These are phyloP conservation scores for Heliamphora ciliata DNA, from an alignment of 179 eudicot genomes.

Conservation along the genomic window DNA sequence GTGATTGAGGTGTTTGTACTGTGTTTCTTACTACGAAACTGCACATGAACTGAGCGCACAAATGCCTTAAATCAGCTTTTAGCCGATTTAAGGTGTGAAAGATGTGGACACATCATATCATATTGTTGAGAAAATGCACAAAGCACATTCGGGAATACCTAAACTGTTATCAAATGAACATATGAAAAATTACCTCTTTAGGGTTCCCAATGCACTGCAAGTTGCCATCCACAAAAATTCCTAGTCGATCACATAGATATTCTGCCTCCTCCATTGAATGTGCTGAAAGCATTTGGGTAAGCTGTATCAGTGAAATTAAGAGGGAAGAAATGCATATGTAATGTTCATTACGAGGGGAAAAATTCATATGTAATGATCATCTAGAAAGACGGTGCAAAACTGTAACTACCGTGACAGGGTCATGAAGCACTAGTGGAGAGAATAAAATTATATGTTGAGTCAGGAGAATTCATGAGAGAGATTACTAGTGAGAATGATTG, in stretches of 20 bases:
- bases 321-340: not conserved
- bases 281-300: slow-evolving; percentile 35
- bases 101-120: not conserved
- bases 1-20: not conserved
- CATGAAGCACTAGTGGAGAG: not conserved
- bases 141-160: not conserved
- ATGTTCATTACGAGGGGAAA: too few species aligned
- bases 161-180: not conserved
- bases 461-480: slow-evolving; percentile 5
- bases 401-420: not conserved
- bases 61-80: too few species aligned
- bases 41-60: too few species aligned
- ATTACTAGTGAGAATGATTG: slow-evolving; percentile 83
- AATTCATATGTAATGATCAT: not conserved
- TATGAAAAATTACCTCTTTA: slow-evolving; percentile 50
- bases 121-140: not conserved
- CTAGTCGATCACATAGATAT: slow-evolving; percentile 78
- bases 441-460: not conserved
- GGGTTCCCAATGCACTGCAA: slow-evolving; percentile 91
- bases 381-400: not conserved
- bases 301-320: slow-evolving; percentile 2
- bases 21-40: too few species aligned
- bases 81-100: not conserved
- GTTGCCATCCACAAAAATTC: slow-evolving; percentile 83
- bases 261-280: slow-evolving; percentile 99